Evolutionary conservation across 2,329 filamentous ascomycete species (phyloP), one percentile per base, ranked within the genome.

Genomic region (Sarocladiaceae sp.): DNA sequence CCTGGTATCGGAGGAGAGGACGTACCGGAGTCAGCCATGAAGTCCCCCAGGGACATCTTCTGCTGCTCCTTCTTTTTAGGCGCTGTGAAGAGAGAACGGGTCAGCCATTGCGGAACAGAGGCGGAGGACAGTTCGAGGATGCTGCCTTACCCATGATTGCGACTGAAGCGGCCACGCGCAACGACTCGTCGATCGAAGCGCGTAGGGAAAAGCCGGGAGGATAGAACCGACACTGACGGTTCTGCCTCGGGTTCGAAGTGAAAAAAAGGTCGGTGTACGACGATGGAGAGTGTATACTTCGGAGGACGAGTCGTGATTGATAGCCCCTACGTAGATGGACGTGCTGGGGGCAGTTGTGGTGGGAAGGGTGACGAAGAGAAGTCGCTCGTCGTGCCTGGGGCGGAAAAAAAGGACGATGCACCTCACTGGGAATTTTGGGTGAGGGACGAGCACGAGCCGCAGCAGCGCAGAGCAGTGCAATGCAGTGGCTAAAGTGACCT

Each of bases 11-110:
- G 15, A 7, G 13, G 21, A 41, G 18, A 33, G 21, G 12, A 29
- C 88, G 69, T 78, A 96, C 91, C 83, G 69, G 88, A 79, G 68
- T 96, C 88, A 64, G 78, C 78, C 76, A 98, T 80, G 80, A 98
- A 98, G 71, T 88, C 87, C 76, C 88, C 88, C 64, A 97, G 83
- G 75, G 87, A 88, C 86, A 98, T 91, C 78, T 94, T 98, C 82
- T 95, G 85, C 68, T 81, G 77, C 72, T 95, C 84, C 74, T 88
- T 86, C 75, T 94, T 94, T 68, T 90, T 87, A 56, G 90, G 91
- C 78, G 86, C 90, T 95, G 61, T 49, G 63, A 44, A 49, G 49
- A 23, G 46, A 49, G 47, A 44, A 43, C 53, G 50, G 41, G 40
- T 43, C 27, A 43, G 40, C 19, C 40, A 21, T 19, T 41, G 23